Conservation (phyloP, 2,329 filamentous ascomycete species). For the Aspergillus sp. region DNA sequence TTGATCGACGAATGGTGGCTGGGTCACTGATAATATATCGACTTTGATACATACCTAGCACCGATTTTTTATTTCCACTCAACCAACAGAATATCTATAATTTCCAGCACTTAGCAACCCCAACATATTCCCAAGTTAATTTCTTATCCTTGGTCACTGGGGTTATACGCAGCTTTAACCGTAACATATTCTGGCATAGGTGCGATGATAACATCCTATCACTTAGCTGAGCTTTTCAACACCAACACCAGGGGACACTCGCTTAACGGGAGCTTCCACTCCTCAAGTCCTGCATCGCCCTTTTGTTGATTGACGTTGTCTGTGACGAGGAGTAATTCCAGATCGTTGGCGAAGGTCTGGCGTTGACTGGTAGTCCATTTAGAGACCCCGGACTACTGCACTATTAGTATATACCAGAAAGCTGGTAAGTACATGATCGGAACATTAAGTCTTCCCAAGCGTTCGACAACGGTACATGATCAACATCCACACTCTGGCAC, state of each 20-base stretch:
- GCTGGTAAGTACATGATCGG: no score
- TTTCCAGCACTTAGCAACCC: no score
- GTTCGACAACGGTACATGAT: slow-evolving; percentile 72
- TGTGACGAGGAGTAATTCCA: slow-evolving; percentile 70
- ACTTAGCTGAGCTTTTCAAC: slow-evolving; percentile 5
- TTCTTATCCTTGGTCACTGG: slow-evolving; percentile 69
- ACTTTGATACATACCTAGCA: no score
- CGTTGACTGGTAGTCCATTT: slow-evolving; percentile 62
- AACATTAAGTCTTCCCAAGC: slow-evolving; percentile 59
- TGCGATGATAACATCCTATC: slow-evolving; percentile 60
- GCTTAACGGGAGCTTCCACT: slow-evolving; percentile 63
- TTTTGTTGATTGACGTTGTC: slow-evolving; percentile 67
- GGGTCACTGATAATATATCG: no score
- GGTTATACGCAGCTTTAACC: slow-evolving; percentile 64
- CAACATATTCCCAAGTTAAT: no score
- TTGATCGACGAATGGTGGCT: no score
- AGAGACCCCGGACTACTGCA: slow-evolving; percentile 50
- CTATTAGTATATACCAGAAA: no score
- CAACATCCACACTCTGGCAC: slow-evolving; percentile 67
- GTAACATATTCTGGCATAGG: slow-evolving; percentile 68
- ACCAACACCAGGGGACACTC: slow-evolving; percentile 21
- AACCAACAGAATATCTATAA: no score
- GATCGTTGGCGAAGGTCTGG: slow-evolving; percentile 69
- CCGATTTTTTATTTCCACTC: no score
- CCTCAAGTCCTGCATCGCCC: slow-evolving; percentile 64